Evolutionary conservation across 2,329 filamentous ascomycete genomes (phyloP), one percentile per base, ranked within the genome.

Genomic region (Paecilomyces dactylethromorphus): DNA sequence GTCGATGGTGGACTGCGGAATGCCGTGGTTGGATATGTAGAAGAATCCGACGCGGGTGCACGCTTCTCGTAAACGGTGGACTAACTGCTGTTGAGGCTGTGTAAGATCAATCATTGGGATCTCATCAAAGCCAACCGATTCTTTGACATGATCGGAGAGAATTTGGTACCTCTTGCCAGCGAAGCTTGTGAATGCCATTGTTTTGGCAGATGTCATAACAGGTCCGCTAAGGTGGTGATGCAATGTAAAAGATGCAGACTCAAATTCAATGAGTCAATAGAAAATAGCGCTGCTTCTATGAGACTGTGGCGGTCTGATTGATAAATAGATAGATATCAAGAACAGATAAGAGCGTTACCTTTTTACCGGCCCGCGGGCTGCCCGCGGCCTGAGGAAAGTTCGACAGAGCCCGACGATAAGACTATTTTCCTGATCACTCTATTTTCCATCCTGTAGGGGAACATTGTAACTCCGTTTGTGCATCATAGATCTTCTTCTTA

Each of bases 1-100:
- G 22, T 60, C 39, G 45, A 60, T 60, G 29, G 54, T 39, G 6
- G 50, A 12, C 21, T 60, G 55, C 33, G 58, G 51, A 51, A 60
- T 49, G 22, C 58, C 52, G 35, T 60, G 57, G 24, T 56, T 56
- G 10, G 26, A 54, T 59, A 76, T 65, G 31, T 80, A 79, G 65
- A 82, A 80, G 64, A 80, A 81, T 3, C 79, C 77, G 49, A 77
- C 59, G 64, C 71, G 22, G 67, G 75, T 50, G 74, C 78, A 70
- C 1, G 65, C 68, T 49, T 62, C 75, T 13, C 69, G 7, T 75
- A 71, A 15, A 81, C 53, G 72, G 51, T 76, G 66, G 12, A 65
- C 63, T 2, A 79, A 76, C 3, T 80, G 71, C 7, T 65, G 65
- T 54, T 73, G 65, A 1, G 78, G 74, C 15, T 75, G 73, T 2